phyloP scores from a whole-genome alignment of 2,329 filamentous ascomycete species.

The Dactylellina drechsleri region DNA sequence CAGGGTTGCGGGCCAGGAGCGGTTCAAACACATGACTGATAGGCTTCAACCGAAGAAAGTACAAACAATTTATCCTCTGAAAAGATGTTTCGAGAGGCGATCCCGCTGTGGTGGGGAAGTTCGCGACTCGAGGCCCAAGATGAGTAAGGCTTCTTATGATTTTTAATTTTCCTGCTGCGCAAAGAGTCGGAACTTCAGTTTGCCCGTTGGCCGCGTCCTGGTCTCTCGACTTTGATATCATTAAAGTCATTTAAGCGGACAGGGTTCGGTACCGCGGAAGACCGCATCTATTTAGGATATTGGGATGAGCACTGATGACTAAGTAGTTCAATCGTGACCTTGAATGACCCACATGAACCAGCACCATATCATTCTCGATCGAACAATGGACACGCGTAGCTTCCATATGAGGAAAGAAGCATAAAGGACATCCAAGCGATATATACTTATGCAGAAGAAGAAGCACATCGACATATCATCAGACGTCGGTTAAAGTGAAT shows the following conservation, averaged over 20 bases:
- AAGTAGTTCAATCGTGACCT: slow-evolving; percentile 14
- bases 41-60: slow-evolving; percentile 5
- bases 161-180: slow-evolving; percentile 19
- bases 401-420: background rate
- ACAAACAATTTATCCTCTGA: background rate
- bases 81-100: too few relatives aligned
- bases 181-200: slow-evolving; percentile 43
- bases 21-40: slow-evolving; percentile 1
- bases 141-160: too few relatives aligned
- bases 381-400: too few relatives aligned
- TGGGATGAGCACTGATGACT: slow-evolving; percentile 20
- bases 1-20: background rate
- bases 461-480: too few relatives aligned
- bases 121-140: too few relatives aligned
- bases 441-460: too few relatives aligned
- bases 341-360: too few relatives aligned
- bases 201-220: slow-evolving; percentile 34
- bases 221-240: background rate
- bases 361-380: too few relatives aligned
- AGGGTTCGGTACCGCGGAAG: slow-evolving; percentile 22
- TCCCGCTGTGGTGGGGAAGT: too few relatives aligned
- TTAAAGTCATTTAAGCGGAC: slow-evolving; percentile 5
- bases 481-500: too few relatives aligned
- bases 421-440: too few relatives aligned
- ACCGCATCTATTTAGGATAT: slow-evolving; percentile 6